These are phyloP conservation scores for Hebeloma cylindrosporum DNA, from an alignment of 768 basidiomycete genomes.

Conservation along the genomic window DNA sequence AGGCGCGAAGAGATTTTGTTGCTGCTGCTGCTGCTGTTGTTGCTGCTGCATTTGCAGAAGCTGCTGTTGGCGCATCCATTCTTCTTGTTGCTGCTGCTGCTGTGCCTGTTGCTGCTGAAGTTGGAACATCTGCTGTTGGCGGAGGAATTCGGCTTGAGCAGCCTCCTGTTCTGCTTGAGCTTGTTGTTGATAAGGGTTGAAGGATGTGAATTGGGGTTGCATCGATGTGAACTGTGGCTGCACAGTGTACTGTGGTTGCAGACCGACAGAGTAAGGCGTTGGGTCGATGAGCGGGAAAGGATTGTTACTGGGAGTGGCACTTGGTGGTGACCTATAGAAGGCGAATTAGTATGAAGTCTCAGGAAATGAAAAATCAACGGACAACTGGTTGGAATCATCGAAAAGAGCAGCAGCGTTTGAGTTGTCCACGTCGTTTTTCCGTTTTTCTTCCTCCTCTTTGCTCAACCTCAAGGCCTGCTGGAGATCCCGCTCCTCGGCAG, in stretches of 20 bases:
- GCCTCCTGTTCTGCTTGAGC: slow-evolving; percentile 81
- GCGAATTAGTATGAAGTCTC: slow-evolving; percentile 9
- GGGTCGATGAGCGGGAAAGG: slow-evolving; percentile 66
- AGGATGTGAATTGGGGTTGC: slow-evolving; percentile 86
- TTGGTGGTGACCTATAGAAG: slow-evolving; percentile 31
- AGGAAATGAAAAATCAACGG: slow-evolving; percentile 27
- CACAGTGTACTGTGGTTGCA: slow-evolving; percentile 56
- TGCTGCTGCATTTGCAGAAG: slow-evolving; percentile 49
- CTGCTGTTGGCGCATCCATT: slow-evolving; percentile 45
- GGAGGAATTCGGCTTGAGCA: slow-evolving; percentile 74
- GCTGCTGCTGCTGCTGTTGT: slow-evolving; percentile 52
- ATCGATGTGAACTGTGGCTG: slow-evolving; percentile 78
- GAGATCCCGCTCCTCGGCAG: slow-evolving; percentile 81
- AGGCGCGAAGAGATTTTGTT: slow-evolving; percentile 47
- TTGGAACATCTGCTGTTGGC: slow-evolving; percentile 71
- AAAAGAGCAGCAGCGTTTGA: slow-evolving; percentile 77
- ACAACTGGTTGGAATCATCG: slow-evolving; percentile 85
- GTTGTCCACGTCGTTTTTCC: slow-evolving; percentile 69
- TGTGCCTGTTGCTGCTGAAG: slow-evolving; percentile 55
- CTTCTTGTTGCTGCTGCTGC: slow-evolving; percentile 57
- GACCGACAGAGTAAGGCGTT: slow-evolving; percentile 54
- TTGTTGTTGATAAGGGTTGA: slow-evolving; percentile 94
- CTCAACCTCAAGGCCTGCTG: slow-evolving; percentile 81
- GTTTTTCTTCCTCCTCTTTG: slow-evolving; percentile 84
- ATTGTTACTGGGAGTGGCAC: slow-evolving; percentile 40